Evolutionary conservation across 345 rosid species (phyloP), one percentile per base, ranked within the genome.

Genomic region (Rubroshorea leprosula): DNA sequence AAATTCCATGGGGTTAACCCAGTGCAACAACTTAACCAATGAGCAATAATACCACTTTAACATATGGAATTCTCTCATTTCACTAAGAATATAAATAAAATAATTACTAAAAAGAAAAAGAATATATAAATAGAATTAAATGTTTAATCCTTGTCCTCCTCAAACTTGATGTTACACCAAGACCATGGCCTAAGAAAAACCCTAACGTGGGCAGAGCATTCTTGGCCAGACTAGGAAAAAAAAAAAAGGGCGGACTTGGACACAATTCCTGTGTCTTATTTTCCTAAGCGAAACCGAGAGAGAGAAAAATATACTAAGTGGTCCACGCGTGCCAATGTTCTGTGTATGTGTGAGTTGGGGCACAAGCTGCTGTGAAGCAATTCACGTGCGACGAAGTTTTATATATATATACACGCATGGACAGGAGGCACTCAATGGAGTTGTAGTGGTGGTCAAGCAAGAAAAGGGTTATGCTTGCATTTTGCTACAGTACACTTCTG

Each of bases 321-420:
- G 79, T 75, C 77, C 83, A 67, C 76, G 82, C 83, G 86, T 79
- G 79, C 79, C 77, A 73, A 73, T 23, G 20, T 58, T 68, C 66
- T 77, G 65, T 74, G 78, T 59, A 51, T 67, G 76, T 69, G 71
- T 46, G 67, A 62, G 55, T 43, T 38, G 60, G 49, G 24, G 57
- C 55, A 59, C 64, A 57, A 75, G 84, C 85, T 82, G 88, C 79
- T 67, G 29, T 48, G 23, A 69, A 56, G 63, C 53, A 70, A n/a
- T 74, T 79, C 87, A 78, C 94, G 87, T 83, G 86, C 61, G 77
- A 75, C 74, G 22, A 72, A 49, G 73, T 63, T 72, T 74, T 74
- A 79, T 73, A 76, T 61, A 80, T 62, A 79, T 73, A 76, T 61
- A 80, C 58, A 63, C 65, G 70, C 70, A 64, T 60, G 55, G 38